Conservation (phyloP, 2,329 filamentous ascomycete genomes). For the Xylaria polymorpha region DNA sequence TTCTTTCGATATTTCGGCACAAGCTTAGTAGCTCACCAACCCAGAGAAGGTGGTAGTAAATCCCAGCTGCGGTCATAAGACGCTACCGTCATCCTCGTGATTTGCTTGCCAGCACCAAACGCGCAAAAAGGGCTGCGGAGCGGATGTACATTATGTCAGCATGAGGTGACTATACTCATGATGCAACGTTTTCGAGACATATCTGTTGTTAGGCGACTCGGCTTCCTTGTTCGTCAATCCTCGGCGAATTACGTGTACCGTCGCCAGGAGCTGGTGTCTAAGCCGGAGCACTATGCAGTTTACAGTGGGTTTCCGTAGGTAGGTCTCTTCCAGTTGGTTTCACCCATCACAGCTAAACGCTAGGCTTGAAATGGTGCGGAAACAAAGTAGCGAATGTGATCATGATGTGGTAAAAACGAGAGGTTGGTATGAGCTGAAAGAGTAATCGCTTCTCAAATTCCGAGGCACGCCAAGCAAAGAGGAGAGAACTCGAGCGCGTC, state of each 20-base stretch:
- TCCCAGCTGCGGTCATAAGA: background rate
- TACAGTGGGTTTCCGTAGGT: background rate
- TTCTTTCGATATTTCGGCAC: background rate
- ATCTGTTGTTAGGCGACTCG: no score
- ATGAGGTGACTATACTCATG: background rate
- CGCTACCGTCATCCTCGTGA: background rate
- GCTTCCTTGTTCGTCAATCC: background rate
- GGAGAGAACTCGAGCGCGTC: background rate
- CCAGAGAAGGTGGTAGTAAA: background rate
- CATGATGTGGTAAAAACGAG: conserved; percentile 20
- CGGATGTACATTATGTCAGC: background rate
- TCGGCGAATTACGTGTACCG: conserved; percentile 1
- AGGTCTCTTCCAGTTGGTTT: background rate
- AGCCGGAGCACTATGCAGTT: conserved; percentile 9
- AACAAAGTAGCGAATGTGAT: conserved; percentile 8
- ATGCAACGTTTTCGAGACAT: background rate
- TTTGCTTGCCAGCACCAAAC: background rate
- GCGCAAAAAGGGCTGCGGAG: background rate
- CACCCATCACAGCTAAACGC: conserved; percentile 2
- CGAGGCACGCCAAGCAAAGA: conserved; percentile 16
- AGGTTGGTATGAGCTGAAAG: conserved; percentile 31
- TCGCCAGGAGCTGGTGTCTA: background rate
- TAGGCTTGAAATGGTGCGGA: conserved; percentile 20
- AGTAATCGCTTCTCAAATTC: conserved; percentile 26
- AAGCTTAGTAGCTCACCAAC: background rate